Conservation (phyloP, 2,329 filamentous ascomycete species). For the Tolypocladium capitatum region DNA sequence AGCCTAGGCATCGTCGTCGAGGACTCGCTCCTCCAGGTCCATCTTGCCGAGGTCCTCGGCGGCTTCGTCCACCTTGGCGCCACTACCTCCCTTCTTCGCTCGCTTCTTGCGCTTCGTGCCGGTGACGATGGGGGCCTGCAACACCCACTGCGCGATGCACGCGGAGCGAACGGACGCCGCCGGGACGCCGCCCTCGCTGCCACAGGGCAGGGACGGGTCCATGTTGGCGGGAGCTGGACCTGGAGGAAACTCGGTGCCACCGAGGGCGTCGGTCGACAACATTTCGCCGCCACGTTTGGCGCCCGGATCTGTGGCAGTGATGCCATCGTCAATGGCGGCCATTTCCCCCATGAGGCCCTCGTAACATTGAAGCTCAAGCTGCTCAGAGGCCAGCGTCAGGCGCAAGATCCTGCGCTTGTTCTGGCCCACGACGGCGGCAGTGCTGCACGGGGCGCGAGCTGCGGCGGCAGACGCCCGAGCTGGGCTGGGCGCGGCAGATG, state of each 20-base stretch:
- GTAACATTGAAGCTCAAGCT: not conserved
- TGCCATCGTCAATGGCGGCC: not conserved
- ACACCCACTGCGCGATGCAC: slow-evolving; percentile 57
- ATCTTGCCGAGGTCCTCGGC: not conserved
- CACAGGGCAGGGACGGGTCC: slow-evolving; percentile 25
- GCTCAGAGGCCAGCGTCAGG: not conserved
- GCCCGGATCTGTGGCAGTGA: not conserved
- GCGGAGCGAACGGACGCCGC: slow-evolving; percentile 58
- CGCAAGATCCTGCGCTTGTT: not conserved
- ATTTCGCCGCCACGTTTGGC: not conserved
- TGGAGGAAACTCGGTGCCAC: not conserved
- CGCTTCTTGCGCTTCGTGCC: slow-evolving; percentile 25
- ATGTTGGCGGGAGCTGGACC: not conserved
- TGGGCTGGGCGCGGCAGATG: slow-evolving; percentile 7
- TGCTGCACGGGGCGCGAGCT: slow-evolving; percentile 7
- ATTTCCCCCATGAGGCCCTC: not conserved
- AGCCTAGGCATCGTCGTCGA: not conserved
- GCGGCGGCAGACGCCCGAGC: slow-evolving; percentile 7
- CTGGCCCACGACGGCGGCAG: not conserved
- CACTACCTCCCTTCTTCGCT: slow-evolving; percentile 9
- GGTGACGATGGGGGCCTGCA: slow-evolving; percentile 35
- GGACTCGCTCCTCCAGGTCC: slow-evolving; percentile 1
- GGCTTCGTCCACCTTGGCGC: not conserved
- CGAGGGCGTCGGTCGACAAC: too few species aligned
- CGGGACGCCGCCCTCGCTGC: slow-evolving; percentile 52